Base-by-base conservation (phyloP, 805 yeast genomes). In the Saturnispora galanensis region DNA sequence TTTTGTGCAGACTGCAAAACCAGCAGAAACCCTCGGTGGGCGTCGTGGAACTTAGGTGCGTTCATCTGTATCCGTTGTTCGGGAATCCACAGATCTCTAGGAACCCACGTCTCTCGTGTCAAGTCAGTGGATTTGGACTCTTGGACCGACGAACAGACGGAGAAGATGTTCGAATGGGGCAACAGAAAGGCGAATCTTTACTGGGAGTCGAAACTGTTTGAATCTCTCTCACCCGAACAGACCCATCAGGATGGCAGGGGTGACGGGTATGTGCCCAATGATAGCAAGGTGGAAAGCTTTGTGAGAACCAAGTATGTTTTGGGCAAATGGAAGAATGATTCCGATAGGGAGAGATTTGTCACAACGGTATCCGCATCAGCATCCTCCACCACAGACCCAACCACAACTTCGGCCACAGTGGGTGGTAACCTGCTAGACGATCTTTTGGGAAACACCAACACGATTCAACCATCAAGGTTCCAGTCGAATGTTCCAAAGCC, bases 11-110 rank as follows among this genome's bases (percentile, higher is more conserved):
- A 90, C 63, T 90, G 98, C 66, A 90, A 93, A 62, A 73, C 79
- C 0, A 74, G 90, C 11, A 74, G 82, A 31, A 95, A 90, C 63
- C 98, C 98, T 17, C 74, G 97, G 44, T 90, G 98, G 98, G 96
- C 97, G 10, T 81, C 94, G 15, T 90, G 97, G 96, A 88, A 83
- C 54, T 63, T 90, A 44, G 98, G 98, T 18, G 78, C 93, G 46
- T 89, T 93, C 57, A 75, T 90, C 35, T 90, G 98, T 63, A 90
- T 90, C 51, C 73, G 93, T 55, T 90, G 98, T 64, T 89, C 97
- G 1, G 98, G 98, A 1, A 84, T 90, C 50, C 98, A 90, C 61
- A 73, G 97, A 58, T 77, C 90, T 42, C 79, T 90, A 81, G 97
- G 98, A 1, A 89, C 97, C 0, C 98, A 90, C 64, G 87, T 90